Conservation (phyloP, 169 alveolate genomes). For the Plasmodium billcollinsi region DNA sequence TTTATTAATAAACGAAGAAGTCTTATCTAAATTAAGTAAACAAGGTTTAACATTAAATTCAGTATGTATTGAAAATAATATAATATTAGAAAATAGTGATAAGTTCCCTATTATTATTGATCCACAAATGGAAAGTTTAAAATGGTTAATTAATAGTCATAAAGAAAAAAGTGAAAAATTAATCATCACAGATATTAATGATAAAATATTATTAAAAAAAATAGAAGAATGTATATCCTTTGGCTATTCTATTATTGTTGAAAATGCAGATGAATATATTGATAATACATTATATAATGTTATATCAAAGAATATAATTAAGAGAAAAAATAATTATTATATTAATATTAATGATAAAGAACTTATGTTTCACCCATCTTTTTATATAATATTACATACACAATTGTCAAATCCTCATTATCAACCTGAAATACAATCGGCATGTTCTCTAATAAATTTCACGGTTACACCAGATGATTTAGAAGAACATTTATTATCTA, state of each 20-base stretch:
- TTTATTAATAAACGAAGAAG: slow-evolving; percentile 85
- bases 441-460: slow-evolving; percentile 94
- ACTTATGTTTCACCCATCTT: slow-evolving; percentile 89
- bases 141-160: slow-evolving; percentile 96
- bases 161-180: slow-evolving; percentile 90
- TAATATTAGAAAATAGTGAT: slow-evolving; percentile 94
- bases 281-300: slow-evolving; percentile 96
- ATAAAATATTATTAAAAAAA: slow-evolving; percentile 83
- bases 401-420: slow-evolving; percentile 96
- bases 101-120: slow-evolving; percentile 97
- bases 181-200: slow-evolving; percentile 84
- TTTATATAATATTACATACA: slow-evolving; percentile 94
- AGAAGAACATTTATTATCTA: slow-evolving; percentile 95
- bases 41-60: slow-evolving; percentile 96
- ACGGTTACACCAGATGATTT: slow-evolving; percentile 95
- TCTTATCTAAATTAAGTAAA: slow-evolving; percentile 89
- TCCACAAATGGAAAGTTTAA: slow-evolving; percentile 97
- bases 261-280: slow-evolving; percentile 94
- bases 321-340: slow-evolving; percentile 91
- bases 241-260: slow-evolving; percentile 94
- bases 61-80: slow-evolving; percentile 95
- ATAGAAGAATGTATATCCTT: slow-evolving; percentile 90
- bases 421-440: slow-evolving; percentile 97
- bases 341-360: slow-evolving; percentile 94
- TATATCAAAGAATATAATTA: slow-evolving; percentile 93